These are phyloP conservation scores for Ophiostoma sp. DNA, from an alignment of 2,329 filamentous ascomycete species.

Conservation along the genomic window DNA sequence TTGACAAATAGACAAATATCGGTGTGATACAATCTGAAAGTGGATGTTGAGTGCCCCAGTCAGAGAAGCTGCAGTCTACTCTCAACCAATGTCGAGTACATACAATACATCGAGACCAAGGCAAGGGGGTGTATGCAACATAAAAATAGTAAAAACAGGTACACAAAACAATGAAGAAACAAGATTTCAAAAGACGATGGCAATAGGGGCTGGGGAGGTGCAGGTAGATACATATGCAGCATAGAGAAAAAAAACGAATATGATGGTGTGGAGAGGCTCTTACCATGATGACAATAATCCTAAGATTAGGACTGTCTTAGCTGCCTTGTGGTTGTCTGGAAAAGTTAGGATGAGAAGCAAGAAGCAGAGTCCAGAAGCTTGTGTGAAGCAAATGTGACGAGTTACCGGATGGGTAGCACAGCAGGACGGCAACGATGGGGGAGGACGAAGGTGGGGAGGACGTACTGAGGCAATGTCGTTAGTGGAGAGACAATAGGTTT, in stretches of 20 bases:
- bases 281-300: conserved; percentile 48
- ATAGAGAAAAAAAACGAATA: neutral
- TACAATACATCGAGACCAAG: neutral
- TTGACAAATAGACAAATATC: conserved; percentile 19
- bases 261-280: conserved; percentile 32
- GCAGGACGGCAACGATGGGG: conserved; percentile 16
- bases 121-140: neutral
- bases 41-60: conserved; percentile 17
- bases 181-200: neutral
- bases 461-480: neutral
- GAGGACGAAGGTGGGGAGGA: neutral
- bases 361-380: neutral
- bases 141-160: neutral
- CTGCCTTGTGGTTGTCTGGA: conserved; percentile 22
- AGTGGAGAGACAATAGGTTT: neutral
- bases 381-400: neutral
- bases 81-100: neutral
- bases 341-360: neutral
- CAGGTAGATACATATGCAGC: neutral
- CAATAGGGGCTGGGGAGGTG: neutral
- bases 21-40: conserved; percentile 15
- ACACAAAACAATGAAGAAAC: neutral
- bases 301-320: conserved; percentile 33
- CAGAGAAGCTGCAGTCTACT: neutral
- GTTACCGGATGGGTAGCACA: conserved; percentile 19